Evolutionary conservation across 495 filamentous ascomycete genomes (phyloP), one percentile per base, ranked within the genome.

Genomic region (Penicillium chermesinum): DNA sequence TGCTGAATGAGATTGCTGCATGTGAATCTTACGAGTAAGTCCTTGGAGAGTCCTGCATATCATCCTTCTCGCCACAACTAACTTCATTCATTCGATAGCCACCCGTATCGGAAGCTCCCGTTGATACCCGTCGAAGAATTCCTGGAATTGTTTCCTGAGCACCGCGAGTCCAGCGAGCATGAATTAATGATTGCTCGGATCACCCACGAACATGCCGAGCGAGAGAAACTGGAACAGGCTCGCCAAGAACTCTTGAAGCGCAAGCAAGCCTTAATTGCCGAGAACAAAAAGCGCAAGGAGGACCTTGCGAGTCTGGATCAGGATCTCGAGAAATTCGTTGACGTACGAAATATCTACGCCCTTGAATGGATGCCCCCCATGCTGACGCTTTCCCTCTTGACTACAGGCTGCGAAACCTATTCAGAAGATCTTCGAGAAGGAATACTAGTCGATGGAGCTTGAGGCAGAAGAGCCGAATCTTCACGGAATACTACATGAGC

Each of bases 271-370:
- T 73, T 98, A 46, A 94, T 94, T 46, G 84, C 87, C 5, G 91
- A 96, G 58, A 96, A 96, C 58, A 95, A 95, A 73, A 95, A 89
- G 70, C 77, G 91, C 41, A 91, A 93, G 64, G 91, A 96, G 45
- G 89, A 98, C 61, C 70, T 98, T 19, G 87, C 84, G 27, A 94
- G 83, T 53, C 72, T 96, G 30, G 91, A 95, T 57, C 83, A 86
- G 67, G 86, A 94, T 62, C 70, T 95, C 53, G 90, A 95, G 70
- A 87, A 88, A 58, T 95, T 95, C 58, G 88, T 95, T 53, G 88
- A 91, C 59, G 68, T 74, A 65, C 35, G 65, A 58, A 18, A 35
- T 30, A n/a, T 3, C 16, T 22, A 36, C 4, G 19, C 10, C n/a
- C n/a, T n/a, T n/a, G n/a, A n/a, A n/a, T n/a, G n/a, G n/a, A n/a